Percentiles rank a stretch among this genome's conserved stretches.
Conservation (phyloP, 306 rosid genomes). For the Ziziphus jujuba region DNA sequence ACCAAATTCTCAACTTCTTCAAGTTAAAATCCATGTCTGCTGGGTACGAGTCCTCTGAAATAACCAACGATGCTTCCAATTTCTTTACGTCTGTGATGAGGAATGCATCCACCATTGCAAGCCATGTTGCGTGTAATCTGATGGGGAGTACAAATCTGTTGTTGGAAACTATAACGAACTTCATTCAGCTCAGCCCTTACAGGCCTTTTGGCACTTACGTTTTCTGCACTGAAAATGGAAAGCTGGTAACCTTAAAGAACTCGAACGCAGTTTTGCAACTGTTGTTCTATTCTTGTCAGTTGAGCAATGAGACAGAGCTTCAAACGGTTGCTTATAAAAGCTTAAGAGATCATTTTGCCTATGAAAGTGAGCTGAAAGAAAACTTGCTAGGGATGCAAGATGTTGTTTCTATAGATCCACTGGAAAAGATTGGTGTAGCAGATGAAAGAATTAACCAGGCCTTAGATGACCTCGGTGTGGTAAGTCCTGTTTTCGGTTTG, state of each 20-base stretch:
- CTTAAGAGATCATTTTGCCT: slow-evolving; percentile 47
- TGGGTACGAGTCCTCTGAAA: neutral
- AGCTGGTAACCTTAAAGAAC: slow-evolving; percentile 43
- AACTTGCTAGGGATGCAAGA: slow-evolving; percentile 37
- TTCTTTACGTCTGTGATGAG: slow-evolving; percentile 54
- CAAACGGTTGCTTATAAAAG: slow-evolving; percentile 31
- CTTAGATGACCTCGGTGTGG: slow-evolving; percentile 73
- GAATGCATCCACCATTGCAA: slow-evolving; percentile 47
- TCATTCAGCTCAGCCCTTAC: slow-evolving; percentile 66
- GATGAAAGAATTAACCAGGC: slow-evolving; percentile 29
- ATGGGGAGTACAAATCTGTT: slow-evolving; percentile 69
- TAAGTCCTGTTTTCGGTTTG: slow-evolving; percentile 11
- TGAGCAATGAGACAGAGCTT: slow-evolving; percentile 22
- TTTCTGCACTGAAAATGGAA: slow-evolving; percentile 50
- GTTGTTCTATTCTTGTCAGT: slow-evolving; percentile 52
- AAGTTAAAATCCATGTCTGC: slow-evolving; percentile 4
- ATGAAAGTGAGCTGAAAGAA: slow-evolving; percentile 31
- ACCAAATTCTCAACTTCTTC: slow-evolving; percentile 33
- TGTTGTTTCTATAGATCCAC: slow-evolving; percentile 32
- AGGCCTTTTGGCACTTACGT: slow-evolving; percentile 77
- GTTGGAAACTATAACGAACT: slow-evolving; percentile 46
- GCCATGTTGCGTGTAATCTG: slow-evolving; percentile 60
- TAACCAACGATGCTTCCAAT: neutral
- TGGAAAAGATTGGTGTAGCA: slow-evolving; percentile 43
- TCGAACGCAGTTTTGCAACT: slow-evolving; percentile 74